Evolutionary conservation across 345 rosid species (phyloP), one percentile per base, ranked within the genome.

Genomic region (Pistacia atlantica): DNA sequence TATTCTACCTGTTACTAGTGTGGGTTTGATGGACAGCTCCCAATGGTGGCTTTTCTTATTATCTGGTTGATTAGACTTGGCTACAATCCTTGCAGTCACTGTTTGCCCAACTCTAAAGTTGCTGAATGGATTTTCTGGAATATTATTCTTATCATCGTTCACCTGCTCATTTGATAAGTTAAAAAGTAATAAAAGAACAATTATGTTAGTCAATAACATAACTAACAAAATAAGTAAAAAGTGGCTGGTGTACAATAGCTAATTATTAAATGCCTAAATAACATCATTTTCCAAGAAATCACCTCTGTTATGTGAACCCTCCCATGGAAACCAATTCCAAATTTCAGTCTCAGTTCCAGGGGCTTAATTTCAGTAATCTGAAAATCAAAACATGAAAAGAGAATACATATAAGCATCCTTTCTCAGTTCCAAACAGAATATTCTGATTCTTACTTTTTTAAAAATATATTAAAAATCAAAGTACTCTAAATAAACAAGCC

Each of bases 231-330:
- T 25, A 25, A 56, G 51, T 49, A 75, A 67, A 66, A 69, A 68
- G 11, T 20, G 11, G 77, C 62, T 33, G 12, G 46, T 7, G 54
- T 11, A 14, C 22, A 37, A 28, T 38, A 51, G 31, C n/a, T 75
- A n/a, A 25, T 31, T 38, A 58, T 12, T 45, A 83, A 65, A 76
- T 31, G 60, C 33, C 11, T 54, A 31, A 72, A 46, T 4, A 83
- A 63, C 58, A 75, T 42, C 69, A 83, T 65, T 74, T 5, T 61
- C 78, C 2, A 62, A 65, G 28, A 64, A 77, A 65, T 85, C 81
- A 93, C 99, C 97, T 93, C 99, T 7, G 98, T 96, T 83, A 93
- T 85, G 73, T 92, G 97, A 80, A 93, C 81, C 78, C 98, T 87
- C 76, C 99, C 99, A 10, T 75, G 89, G 67, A 89, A 87, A 79